A percentile compares a stretch with the other conserved stretches of the same genome.
These are phyloP conservation scores for Stephania yunnanensis DNA, from an alignment of 164 flowering plant genomes.

Conservation along the genomic window DNA sequence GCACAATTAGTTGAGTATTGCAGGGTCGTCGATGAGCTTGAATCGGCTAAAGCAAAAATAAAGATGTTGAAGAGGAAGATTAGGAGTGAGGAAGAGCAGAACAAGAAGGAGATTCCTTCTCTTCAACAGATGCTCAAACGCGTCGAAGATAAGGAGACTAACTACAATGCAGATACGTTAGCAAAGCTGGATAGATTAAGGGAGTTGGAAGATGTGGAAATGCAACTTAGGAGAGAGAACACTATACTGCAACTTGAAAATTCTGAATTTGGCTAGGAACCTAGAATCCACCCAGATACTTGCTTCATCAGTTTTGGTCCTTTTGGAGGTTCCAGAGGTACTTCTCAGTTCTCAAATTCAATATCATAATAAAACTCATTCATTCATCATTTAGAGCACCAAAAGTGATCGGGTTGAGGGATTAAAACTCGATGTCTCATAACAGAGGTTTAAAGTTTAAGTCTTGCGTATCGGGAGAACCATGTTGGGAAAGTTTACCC, in stretches of 20 bases:
- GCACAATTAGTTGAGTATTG: slow-evolving; percentile 57
- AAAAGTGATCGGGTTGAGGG: too few species aligned
- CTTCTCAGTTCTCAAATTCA: not conserved
- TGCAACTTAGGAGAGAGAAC: slow-evolving; percentile 46
- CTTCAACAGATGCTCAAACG: slow-evolving; percentile 50
- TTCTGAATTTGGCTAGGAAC: slow-evolving; percentile 46
- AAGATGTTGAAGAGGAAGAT: slow-evolving; percentile 60
- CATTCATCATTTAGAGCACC: too few species aligned
- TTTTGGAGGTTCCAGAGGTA: slow-evolving; percentile 58
- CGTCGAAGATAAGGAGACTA: slow-evolving; percentile 48
- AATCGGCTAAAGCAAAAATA: slow-evolving; percentile 57
- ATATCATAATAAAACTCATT: not conserved
- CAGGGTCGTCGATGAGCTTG: slow-evolving; percentile 51
- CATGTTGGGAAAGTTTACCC: too few species aligned
- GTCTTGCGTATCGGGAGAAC: too few species aligned
- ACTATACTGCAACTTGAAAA: slow-evolving; percentile 52
- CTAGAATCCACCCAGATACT: slow-evolving; percentile 62
- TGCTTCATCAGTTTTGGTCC: slow-evolving; percentile 49
- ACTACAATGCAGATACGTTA: slow-evolving; percentile 24
- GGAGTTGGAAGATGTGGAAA: slow-evolving; percentile 45
- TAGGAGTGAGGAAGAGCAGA: slow-evolving; percentile 49
- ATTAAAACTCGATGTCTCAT: too few species aligned
- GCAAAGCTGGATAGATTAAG: slow-evolving; percentile 35
- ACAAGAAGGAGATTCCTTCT: slow-evolving; percentile 46
- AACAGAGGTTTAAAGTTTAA: too few species aligned